Base-by-base conservation (phyloP, 2,329 filamentous ascomycete genomes). In the Nothophoma quercina region DNA sequence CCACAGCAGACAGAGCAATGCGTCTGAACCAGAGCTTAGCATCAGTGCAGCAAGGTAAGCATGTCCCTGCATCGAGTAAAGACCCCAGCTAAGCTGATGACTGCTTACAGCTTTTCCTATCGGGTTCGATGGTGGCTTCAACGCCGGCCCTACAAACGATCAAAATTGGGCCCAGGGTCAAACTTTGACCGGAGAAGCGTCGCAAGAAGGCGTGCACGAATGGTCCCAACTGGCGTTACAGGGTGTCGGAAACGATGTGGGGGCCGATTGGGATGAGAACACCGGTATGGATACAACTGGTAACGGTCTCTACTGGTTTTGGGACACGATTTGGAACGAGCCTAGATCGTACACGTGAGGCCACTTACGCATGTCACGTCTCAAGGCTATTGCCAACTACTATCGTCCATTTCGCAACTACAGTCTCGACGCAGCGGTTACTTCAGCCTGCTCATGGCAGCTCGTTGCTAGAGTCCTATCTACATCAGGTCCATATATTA, bases 401-500 rank as follows among this genome's bases (percentile, higher is more conserved):
- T n/a, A n/a, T n/a, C n/a, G n/a, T n/a, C n/a, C n/a, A n/a, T 18
- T 26, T 23, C 2, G 7, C 10, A 34, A 23, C 18, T 41, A 50
- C 13, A 50, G 15, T 19, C 39, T 38, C 12, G 39, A 32, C 19
- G n/a, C 30, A 12, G 21, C 28, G 4, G 26, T 9, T 29, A 21
- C 23, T 10, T 34, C 29, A 9, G 13, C 34, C n/a, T 16, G 29
- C 29, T 26, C 40, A 16, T 3, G 7, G 35, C 10, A 4, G 19
- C 18, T 23, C 19, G n/a, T 35, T 34, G 48, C 44, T 28, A 51
- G 7, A 9, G 12, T 25, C 16, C 22, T 36, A 49, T 61, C 50
- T 29, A 59, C 33, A 10, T 23, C 43, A 21, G 61, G 63, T 6
- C 63, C 64, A 39, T 62, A 63, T 19, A 67, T 64, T 23, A 67